Conservation (phyloP, 441 rosid species). For the Croton setiger region DNA sequence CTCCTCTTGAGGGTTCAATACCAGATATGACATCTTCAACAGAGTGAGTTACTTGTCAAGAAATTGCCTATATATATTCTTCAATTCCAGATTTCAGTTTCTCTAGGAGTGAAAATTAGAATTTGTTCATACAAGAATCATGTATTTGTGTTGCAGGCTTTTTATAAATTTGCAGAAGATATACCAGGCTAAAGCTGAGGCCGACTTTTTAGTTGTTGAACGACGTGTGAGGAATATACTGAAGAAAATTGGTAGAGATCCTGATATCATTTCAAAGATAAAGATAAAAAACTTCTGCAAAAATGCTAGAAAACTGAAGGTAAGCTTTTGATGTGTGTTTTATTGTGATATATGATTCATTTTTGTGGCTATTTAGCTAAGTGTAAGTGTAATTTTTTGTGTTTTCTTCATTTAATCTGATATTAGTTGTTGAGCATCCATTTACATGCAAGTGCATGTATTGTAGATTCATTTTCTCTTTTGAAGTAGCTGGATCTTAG, state of each 20-base stretch:
- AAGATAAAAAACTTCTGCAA: conserved; percentile 75
- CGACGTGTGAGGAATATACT: conserved; percentile 53
- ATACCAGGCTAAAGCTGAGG: conserved; percentile 87
- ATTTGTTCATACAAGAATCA: neutral
- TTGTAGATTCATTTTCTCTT: neutral
- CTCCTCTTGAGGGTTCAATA: conserved; percentile 92
- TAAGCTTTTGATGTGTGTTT: conserved; percentile 22
- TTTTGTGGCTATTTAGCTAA: neutral
- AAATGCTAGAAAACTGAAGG: conserved; percentile 91
- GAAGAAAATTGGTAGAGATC: conserved; percentile 69
- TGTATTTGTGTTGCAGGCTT: conserved; percentile 47
- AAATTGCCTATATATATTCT: neutral
- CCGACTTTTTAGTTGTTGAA: conserved; percentile 71
- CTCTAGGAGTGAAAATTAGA: neutral
- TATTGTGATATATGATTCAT: neutral
- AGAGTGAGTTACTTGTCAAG: conserved; percentile 53
- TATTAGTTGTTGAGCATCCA: conserved; percentile 2
- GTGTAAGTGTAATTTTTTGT: neutral
- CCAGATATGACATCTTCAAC: conserved; percentile 99
- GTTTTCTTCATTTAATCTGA: neutral
- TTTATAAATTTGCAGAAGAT: conserved; percentile 87
- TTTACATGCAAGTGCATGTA: conserved; percentile 4
- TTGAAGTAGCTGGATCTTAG: neutral
- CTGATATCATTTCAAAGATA: conserved; percentile 57
- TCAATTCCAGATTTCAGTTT: neutral